These are phyloP conservation scores for Cytospora paraplurivora DNA, from an alignment of 2,329 filamentous ascomycete species.

Conservation along the genomic window DNA sequence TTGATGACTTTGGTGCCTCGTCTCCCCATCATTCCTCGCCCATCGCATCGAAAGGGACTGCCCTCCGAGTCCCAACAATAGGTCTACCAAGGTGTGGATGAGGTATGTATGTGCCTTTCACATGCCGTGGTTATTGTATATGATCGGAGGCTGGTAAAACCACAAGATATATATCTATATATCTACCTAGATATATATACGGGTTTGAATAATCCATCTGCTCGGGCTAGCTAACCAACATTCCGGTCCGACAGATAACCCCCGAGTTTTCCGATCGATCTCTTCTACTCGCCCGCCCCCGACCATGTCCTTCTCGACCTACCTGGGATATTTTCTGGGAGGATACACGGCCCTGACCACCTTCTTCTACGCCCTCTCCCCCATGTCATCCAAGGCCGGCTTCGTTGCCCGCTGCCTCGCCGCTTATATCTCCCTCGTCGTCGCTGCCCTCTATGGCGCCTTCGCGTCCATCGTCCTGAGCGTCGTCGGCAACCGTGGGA, in stretches of 20 bases:
- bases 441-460: constrained; percentile 72
- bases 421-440: constrained; percentile 63
- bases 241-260: neutral
- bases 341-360: constrained; percentile 55
- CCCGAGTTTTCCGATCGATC: neutral
- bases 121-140: neutral
- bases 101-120: constrained; percentile 1
- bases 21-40: neutral
- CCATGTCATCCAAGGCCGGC: constrained; percentile 58
- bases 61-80: neutral
- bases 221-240: too few relatives aligned
- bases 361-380: constrained; percentile 64
- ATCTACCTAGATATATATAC: too few relatives aligned
- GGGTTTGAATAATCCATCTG: too few relatives aligned
- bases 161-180: too few relatives aligned
- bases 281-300: constrained; percentile 14
- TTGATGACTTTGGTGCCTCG: neutral
- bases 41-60: neutral
- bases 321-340: constrained; percentile 50
- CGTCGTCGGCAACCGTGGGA: constrained; percentile 69
- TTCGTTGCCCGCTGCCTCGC: constrained; percentile 72
- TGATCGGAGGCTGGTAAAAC: neutral
- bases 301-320: constrained; percentile 43
- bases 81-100: neutral
- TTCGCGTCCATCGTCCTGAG: constrained; percentile 72